Evolutionary conservation across 805 yeast species (phyloP).

Genomic region (Myxozyma udenii): DNA sequence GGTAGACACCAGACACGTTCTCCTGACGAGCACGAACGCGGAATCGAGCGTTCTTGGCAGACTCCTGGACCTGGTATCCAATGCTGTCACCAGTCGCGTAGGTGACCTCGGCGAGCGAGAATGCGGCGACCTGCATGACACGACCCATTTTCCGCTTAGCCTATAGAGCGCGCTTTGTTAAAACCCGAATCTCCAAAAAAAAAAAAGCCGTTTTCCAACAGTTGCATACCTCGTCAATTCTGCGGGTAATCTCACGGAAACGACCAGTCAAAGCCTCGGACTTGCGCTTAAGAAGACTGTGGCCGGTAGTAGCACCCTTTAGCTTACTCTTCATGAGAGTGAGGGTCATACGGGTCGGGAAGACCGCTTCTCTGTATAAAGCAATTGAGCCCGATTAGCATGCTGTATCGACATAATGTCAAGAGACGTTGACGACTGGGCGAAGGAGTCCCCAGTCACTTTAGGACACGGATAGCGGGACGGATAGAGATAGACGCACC

Average conservation of each 20-base stretch:
- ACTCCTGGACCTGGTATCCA: conserved; percentile 92
- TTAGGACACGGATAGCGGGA: background rate
- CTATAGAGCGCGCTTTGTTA: conserved; percentile 15
- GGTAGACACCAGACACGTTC: conserved; percentile 90
- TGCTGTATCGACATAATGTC: background rate
- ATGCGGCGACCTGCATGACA: conserved; percentile 97
- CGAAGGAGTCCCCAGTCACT: background rate
- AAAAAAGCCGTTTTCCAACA: background rate
- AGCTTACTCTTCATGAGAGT: conserved; percentile 92
- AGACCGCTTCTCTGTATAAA: conserved; percentile 26
- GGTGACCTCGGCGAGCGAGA: conserved; percentile 93
- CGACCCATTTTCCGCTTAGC: conserved; percentile 96
- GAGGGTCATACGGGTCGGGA: conserved; percentile 50
- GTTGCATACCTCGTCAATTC: conserved; percentile 71
- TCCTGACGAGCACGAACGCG: conserved; percentile 89
- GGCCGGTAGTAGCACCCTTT: conserved; percentile 97
- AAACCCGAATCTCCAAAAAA: background rate
- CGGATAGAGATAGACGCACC: conserved; percentile 7
- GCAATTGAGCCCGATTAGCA: background rate
- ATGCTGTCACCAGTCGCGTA: conserved; percentile 97
- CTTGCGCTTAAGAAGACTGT: conserved; percentile 86
- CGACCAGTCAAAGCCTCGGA: conserved; percentile 96
- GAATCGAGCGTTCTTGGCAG: conserved; percentile 83
- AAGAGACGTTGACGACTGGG: too few relatives aligned
- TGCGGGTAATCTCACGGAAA: conserved; percentile 89